These are phyloP conservation scores for Gleditsia sinensis DNA, from an alignment of 306 rosid species.

Conservation along the genomic window DNA sequence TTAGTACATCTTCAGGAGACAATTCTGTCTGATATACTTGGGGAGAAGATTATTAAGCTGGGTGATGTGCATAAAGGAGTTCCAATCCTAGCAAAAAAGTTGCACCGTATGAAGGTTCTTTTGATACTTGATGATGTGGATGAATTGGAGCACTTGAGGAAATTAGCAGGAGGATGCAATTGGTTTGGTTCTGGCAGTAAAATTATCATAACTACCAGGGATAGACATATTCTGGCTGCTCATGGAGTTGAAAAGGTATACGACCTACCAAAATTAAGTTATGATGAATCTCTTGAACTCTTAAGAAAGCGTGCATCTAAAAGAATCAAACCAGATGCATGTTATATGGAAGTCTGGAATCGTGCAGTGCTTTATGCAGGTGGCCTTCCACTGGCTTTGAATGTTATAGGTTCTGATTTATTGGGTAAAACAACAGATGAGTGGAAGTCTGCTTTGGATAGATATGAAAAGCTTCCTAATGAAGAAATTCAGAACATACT, in stretches of 20 bases:
- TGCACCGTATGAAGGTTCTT: background rate
- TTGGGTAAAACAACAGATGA: background rate
- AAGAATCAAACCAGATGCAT: background rate
- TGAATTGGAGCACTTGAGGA: slow-evolving; percentile 5
- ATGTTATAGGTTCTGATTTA: slow-evolving; percentile 16
- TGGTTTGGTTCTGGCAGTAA: slow-evolving; percentile 18
- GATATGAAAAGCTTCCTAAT: slow-evolving; percentile 5
- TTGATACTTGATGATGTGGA: slow-evolving; percentile 27
- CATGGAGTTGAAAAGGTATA: slow-evolving; percentile 20
- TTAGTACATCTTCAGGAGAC: slow-evolving; percentile 9
- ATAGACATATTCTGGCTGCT: background rate
- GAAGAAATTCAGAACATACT: background rate
- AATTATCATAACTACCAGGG: slow-evolving; percentile 10
- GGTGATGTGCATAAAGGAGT: background rate
- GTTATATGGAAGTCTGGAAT: background rate
- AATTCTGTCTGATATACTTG: slow-evolving; percentile 5
- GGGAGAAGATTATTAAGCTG: slow-evolving; percentile 10
- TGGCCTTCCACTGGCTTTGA: slow-evolving; percentile 30
- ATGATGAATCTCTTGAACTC: slow-evolving; percentile 13
- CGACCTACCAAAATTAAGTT: background rate
- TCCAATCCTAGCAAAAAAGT: background rate
- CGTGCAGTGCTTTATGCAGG: background rate
- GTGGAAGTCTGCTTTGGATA: slow-evolving; percentile 5
- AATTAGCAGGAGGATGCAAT: background rate
- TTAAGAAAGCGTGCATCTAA: background rate